Conservation (phyloP, 2,329 filamentous ascomycete genomes). For the Colletotrichum sp. region DNA sequence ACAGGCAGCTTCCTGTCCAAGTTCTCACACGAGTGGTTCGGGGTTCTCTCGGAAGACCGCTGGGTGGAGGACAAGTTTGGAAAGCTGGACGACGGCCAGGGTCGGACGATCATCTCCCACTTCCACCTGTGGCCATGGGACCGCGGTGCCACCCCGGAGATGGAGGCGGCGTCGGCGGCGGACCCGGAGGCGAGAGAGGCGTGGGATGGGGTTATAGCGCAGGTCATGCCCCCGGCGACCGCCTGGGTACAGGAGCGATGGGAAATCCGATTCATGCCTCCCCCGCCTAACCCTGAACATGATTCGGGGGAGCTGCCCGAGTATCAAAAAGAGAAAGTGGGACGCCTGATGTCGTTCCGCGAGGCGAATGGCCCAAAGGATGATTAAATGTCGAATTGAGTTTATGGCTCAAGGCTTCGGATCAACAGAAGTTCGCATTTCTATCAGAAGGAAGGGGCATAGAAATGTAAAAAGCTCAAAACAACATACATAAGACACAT, state of each 20-base stretch:
- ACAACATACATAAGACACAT: too few relatives aligned
- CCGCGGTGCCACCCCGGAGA: not conserved
- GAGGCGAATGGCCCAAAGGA: too few relatives aligned
- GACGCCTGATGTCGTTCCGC: too few relatives aligned
- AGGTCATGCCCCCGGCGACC: conserved; percentile 25
- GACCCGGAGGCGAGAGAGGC: conserved; percentile 20
- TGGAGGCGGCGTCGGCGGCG: conserved; percentile 15
- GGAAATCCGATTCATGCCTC: conserved; percentile 1
- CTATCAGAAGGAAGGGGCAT: too few relatives aligned
- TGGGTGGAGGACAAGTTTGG: conserved; percentile 12
- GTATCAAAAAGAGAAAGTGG: too few relatives aligned
- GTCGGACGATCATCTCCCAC: conserved; percentile 18
- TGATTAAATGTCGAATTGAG: too few relatives aligned
- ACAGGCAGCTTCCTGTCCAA: not conserved
- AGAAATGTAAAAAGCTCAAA: too few relatives aligned
- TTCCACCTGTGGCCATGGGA: conserved; percentile 4
- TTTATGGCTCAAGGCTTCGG: too few relatives aligned
- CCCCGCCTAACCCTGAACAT: not conserved
- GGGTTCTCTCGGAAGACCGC: conserved; percentile 8
- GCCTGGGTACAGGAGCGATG: conserved; percentile 26
- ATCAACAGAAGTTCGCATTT: too few relatives aligned
- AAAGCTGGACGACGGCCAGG: not conserved
- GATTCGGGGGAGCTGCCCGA: not conserved
- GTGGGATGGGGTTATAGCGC: conserved; percentile 11
- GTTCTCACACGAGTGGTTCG: not conserved